Percentiles rank a stretch among this genome's conserved stretches.
Evolutionary conservation across 148 eudicot species (phyloP).

Genomic region (Limonium bicolor): DNA sequence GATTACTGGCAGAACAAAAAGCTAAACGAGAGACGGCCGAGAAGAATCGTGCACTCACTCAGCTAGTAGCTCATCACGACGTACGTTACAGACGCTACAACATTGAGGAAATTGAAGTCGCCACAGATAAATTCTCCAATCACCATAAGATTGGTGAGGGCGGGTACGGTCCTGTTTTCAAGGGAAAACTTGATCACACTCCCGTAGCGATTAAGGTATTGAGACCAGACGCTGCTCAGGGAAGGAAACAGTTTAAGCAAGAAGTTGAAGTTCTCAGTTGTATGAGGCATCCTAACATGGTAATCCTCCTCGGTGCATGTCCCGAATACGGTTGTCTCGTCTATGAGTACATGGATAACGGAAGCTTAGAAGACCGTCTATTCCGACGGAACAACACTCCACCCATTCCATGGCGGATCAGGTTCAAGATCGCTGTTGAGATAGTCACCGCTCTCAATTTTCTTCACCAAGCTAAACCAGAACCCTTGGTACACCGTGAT

Average conservation of each 20-base stretch:
- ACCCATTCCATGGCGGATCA: slow-evolving; percentile 63
- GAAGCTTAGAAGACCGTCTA: slow-evolving; percentile 86
- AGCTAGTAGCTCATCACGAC: slow-evolving; percentile 33
- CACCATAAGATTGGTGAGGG: slow-evolving; percentile 68
- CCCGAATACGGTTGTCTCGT: slow-evolving; percentile 98
- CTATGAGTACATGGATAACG: slow-evolving; percentile 89
- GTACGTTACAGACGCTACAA: slow-evolving; percentile 52
- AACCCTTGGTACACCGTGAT: slow-evolving; percentile 88
- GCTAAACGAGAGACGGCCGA: slow-evolving; percentile 49
- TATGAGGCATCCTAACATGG: slow-evolving; percentile 93
- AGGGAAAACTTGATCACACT: slow-evolving; percentile 68
- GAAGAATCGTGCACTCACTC: slow-evolving; percentile 38
- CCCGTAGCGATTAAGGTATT: slow-evolving; percentile 75
- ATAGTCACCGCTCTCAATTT: slow-evolving; percentile 70
- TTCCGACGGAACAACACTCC: slow-evolving; percentile 34
- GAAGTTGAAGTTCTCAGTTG: slow-evolving; percentile 80
- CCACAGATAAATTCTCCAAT: slow-evolving; percentile 37
- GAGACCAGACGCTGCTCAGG: slow-evolving; percentile 73
- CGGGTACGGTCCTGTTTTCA: slow-evolving; percentile 84
- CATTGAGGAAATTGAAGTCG: slow-evolving; percentile 64
- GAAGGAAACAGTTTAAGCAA: slow-evolving; percentile 64
- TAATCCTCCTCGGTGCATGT: slow-evolving; percentile 82
- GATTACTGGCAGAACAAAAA: slow-evolving; percentile 46
- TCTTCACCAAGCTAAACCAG: slow-evolving; percentile 87
- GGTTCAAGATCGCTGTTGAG: slow-evolving; percentile 75